These are phyloP conservation scores for Pythium folliculosum DNA, from an alignment of 352 stramenopile species.

Conservation along the genomic window DNA sequence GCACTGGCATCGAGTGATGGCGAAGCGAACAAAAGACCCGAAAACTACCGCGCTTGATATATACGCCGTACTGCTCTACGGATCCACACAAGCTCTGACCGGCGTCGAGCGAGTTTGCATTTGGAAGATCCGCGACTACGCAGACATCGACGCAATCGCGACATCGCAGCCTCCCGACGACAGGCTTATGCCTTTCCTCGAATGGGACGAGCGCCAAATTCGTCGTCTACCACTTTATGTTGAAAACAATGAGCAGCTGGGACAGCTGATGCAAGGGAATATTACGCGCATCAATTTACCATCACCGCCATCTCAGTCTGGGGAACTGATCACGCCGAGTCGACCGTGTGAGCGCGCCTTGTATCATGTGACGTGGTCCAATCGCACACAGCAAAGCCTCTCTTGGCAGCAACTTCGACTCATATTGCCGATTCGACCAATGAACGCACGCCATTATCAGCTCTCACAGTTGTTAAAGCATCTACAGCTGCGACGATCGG, in stretches of 20 bases:
- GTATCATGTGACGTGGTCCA: constrained; percentile 63
- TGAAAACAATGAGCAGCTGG: constrained; percentile 28
- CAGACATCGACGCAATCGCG: constrained; percentile 51
- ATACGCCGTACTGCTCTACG: constrained; percentile 51
- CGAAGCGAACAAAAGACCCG: constrained; percentile 37
- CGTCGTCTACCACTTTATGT: constrained; percentile 65
- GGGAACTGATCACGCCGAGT: background rate
- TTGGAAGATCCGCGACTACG: constrained; percentile 49
- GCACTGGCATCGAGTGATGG: constrained; percentile 58
- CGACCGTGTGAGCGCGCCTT: constrained; percentile 37
- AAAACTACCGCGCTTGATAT: constrained; percentile 51
- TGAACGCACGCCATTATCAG: constrained; percentile 77
- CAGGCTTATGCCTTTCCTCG: constrained; percentile 55
- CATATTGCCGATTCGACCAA: constrained; percentile 55
- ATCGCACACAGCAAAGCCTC: constrained; percentile 46
- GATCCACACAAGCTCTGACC: constrained; percentile 45
- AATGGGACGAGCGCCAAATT: constrained; percentile 59
- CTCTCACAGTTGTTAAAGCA: constrained; percentile 39
- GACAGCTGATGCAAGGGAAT: constrained; percentile 39
- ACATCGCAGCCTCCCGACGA: constrained; percentile 61
- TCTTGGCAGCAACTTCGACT: constrained; percentile 56
- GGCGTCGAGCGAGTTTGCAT: constrained; percentile 46
- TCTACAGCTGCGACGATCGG: background rate
- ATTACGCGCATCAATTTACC: constrained; percentile 28
- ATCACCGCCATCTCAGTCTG: background rate